Evolutionary conservation across 352 stramenopile genomes (phyloP), one percentile per base, ranked within the genome.

Genomic region (Globisporangium abappressorium): DNA sequence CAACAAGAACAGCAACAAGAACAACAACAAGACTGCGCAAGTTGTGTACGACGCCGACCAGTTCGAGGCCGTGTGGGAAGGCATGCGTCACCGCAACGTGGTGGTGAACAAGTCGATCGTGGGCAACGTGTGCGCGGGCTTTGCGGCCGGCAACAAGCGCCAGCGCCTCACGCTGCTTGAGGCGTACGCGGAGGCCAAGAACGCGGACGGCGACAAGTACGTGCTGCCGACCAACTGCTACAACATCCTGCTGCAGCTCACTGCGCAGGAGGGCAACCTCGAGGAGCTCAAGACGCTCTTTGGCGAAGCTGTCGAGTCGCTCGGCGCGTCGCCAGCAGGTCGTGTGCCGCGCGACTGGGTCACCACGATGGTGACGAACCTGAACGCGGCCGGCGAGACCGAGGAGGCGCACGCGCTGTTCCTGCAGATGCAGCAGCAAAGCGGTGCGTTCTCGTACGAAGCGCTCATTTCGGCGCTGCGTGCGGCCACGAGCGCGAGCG

Each of bases 111-210:
- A 74, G 53, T 68, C 69, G n/a, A 63, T 86, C 34, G 70, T 86
- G 24, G 79, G 80, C 28, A 72, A 82, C 59, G 62, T 85, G 59
- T 87, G 75, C 57, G 66, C 75, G 47, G 68, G 69, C 33, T 85
- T 89, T 43, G 62, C 70, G 12, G 53, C 28, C 47, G 82, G 77
- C 38, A 74, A 80, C 67, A 89, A 88, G 66, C 71, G 80, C 46
- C 82, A 91, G 66, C 82, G 80, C 26, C 68, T 85, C 62, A 70
- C 79, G 59, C 63, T 91, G 46, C 71, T 91, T 18, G 80, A 91
- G 43, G 79, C 75, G 49, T 91, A 85, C 71, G 68, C 70, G 7
- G 68, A 77, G 24, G 72, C 70, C 28, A 69, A 73, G 57, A 65
- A 46, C 22, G 63, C 67, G 12, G 64, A 69, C 2, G 67, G 73